Conservation (phyloP, 176 grass and related monocot genomes). For the Phoenix roebelenii region DNA sequence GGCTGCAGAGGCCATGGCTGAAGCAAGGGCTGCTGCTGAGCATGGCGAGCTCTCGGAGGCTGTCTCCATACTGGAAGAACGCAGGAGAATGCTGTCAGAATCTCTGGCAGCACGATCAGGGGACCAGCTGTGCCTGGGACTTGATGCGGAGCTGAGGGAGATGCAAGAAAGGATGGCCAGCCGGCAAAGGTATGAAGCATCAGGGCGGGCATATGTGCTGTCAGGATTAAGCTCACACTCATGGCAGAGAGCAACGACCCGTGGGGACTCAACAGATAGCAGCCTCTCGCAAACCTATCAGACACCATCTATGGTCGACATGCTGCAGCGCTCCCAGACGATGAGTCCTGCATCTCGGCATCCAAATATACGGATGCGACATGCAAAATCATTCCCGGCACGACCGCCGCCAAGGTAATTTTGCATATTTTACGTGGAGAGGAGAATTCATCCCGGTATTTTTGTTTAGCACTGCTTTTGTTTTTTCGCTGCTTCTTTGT, state of each 20-base stretch:
- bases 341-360: conserved; percentile 22
- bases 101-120: not conserved
- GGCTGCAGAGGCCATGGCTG: conserved; percentile 30
- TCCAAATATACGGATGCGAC: not conserved
- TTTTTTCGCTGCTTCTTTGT: too few relatives aligned
- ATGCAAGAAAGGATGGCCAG: conserved; percentile 37
- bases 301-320: conserved; percentile 85
- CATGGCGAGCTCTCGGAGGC: conserved; percentile 12
- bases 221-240: conserved; percentile 44
- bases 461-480: too few relatives aligned
- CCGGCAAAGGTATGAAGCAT: conserved; percentile 24
- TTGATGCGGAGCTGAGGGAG: conserved; percentile 41
- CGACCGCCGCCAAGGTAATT: not conserved
- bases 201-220: conserved; percentile 41
- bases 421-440: too few relatives aligned
- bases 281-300: conserved; percentile 58
- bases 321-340: conserved; percentile 65
- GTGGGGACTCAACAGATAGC: conserved; percentile 52
- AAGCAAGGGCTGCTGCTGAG: conserved; percentile 26
- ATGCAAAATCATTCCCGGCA: not conserved
- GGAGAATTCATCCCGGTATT: too few relatives aligned
- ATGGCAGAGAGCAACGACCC: conserved; percentile 39
- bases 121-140: conserved; percentile 16
- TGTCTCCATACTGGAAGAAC: conserved; percentile 17
- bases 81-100: conserved; percentile 6